phyloP scores from a whole-genome alignment of 2,329 filamentous ascomycete genomes.

The Sodiomyces alkalinus region DNA sequence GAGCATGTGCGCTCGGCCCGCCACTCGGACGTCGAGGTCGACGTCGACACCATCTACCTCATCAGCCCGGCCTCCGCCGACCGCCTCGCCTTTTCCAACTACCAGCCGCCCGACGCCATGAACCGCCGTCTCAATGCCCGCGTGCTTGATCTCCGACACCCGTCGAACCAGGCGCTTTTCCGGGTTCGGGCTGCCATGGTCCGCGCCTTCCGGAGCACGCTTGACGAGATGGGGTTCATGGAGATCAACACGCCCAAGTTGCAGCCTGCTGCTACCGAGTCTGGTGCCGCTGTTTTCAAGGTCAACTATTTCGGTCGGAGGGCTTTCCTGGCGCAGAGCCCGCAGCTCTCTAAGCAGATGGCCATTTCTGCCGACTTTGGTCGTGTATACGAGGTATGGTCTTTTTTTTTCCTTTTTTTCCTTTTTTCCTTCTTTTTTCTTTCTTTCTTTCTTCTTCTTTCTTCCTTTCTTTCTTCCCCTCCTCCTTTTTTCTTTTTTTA shows the following conservation, averaged over 20 bases:
- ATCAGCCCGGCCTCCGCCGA: constrained; percentile 34
- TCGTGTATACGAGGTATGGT: constrained; percentile 63
- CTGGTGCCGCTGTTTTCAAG: constrained; percentile 79
- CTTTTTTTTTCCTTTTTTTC: no score
- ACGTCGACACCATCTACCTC: constrained; percentile 41
- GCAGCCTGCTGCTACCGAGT: constrained; percentile 80
- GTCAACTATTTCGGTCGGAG: constrained; percentile 80
- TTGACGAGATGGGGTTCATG: constrained; percentile 66
- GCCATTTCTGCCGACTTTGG: constrained; percentile 78
- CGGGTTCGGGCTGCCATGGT: constrained; percentile 70
- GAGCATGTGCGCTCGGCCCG: constrained; percentile 62
- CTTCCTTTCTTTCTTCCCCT: no score
- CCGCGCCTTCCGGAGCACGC: constrained; percentile 60
- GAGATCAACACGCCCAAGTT: constrained; percentile 92
- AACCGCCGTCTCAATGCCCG: constrained; percentile 25
- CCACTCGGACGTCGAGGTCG: constrained; percentile 61
- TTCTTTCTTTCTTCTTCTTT: no score
- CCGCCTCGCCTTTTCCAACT: constrained; percentile 35
- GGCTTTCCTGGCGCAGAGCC: constrained; percentile 82
- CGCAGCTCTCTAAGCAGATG: constrained; percentile 89
- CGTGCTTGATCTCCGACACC: constrained; percentile 73
- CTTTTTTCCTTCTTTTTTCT: no score
- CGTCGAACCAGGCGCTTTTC: constrained; percentile 75
- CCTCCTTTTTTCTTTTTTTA: no score
- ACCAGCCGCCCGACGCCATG: constrained; percentile 17